Conservation (phyloP, 2,329 filamentous ascomycete genomes). For the Arthrinium puccinioides region DNA sequence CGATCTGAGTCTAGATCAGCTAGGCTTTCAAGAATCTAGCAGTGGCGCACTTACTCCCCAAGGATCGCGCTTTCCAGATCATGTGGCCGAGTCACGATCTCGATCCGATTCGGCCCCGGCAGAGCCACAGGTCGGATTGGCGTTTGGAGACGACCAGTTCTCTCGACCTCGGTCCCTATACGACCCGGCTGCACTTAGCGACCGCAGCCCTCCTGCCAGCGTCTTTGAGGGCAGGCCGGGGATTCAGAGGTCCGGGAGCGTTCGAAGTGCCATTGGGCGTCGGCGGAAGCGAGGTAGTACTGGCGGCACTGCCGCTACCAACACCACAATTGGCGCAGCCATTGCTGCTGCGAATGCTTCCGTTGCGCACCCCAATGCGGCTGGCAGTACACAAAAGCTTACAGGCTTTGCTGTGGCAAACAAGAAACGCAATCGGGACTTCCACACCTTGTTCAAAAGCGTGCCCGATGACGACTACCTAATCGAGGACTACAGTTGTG, state of each 20-base stretch:
- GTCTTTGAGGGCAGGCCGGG: constrained; percentile 56
- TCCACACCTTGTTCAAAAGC: constrained; percentile 88
- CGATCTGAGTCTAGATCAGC: constrained; percentile 79
- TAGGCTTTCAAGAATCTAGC: constrained; percentile 66
- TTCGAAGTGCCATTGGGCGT: constrained; percentile 52
- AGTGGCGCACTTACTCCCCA: constrained; percentile 48
- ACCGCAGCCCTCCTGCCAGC: constrained; percentile 61
- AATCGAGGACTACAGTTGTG: constrained; percentile 97
- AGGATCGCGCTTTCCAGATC: constrained; percentile 46
- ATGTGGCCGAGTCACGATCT: constrained; percentile 32
- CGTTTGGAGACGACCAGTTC: constrained; percentile 27
- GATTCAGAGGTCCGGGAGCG: constrained; percentile 58
- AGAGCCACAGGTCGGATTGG: constrained; percentile 23
- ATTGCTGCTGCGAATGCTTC: constrained; percentile 65
- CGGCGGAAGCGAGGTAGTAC: constrained; percentile 81
- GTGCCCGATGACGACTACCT: constrained; percentile 97
- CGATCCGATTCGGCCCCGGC: constrained; percentile 54
- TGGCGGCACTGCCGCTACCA: constrained; percentile 50
- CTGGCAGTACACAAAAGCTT: constrained; percentile 61
- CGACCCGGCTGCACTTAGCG: constrained; percentile 42
- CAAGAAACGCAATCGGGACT: constrained; percentile 93
- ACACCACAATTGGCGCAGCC: constrained; percentile 62
- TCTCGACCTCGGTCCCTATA: constrained; percentile 43
- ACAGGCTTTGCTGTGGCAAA: constrained; percentile 95
- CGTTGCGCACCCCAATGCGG: constrained; percentile 55